Percentiles rank a stretch among this genome's conserved stretches.
phyloP scores from a whole-genome alignment of 2,329 filamentous ascomycete species.

The Aaosphaeria arxii region DNA sequence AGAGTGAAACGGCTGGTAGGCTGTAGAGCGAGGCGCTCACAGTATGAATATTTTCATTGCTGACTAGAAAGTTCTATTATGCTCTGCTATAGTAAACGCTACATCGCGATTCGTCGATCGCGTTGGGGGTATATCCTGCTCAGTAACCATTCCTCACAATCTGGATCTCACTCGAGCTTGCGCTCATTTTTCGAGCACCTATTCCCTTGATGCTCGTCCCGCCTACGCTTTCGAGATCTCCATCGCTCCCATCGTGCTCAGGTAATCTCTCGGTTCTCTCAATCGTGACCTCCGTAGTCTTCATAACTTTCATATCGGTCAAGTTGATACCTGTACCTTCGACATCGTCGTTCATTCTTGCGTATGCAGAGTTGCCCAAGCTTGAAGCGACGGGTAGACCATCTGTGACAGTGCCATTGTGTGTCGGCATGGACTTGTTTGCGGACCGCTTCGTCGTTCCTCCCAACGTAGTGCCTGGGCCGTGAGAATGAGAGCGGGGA shows the following conservation, averaged over 20 bases:
- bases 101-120: too few species aligned
- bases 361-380: constrained; percentile 10
- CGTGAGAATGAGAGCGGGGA: constrained; percentile 1
- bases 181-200: background rate
- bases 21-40: too few species aligned
- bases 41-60: too few species aligned
- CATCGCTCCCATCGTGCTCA: background rate
- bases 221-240: constrained; percentile 3
- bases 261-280: constrained; percentile 2
- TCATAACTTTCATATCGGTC: constrained; percentile 9
- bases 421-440: constrained; percentile 1
- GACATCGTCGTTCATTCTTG: constrained; percentile 7
- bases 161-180: constrained; percentile 6
- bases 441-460: background rate
- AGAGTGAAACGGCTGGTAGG: too few species aligned
- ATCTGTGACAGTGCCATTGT: background rate
- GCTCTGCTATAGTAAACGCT: too few species aligned
- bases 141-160: constrained; percentile 5
- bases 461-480: background rate
- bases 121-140: background rate
- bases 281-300: constrained; percentile 10
- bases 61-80: too few species aligned
- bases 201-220: background rate
- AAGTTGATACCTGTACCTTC: background rate
- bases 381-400: background rate